Base-by-base conservation (phyloP, 2,329 filamentous ascomycete genomes). In the Aspergillus cejpii region DNA sequence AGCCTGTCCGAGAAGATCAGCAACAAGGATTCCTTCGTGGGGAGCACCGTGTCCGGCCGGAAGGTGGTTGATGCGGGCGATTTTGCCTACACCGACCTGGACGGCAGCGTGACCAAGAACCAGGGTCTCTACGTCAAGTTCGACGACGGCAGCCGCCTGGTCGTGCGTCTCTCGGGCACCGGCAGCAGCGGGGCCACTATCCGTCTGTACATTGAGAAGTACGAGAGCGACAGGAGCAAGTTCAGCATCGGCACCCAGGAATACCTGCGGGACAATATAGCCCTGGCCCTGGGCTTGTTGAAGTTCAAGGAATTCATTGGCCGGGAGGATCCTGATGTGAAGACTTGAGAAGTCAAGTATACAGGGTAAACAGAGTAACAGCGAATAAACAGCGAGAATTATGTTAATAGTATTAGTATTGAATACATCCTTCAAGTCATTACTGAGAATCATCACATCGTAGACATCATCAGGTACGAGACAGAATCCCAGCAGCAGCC, bases 51-150 rank as follows among this genome's bases (percentile, higher is more conserved):
- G 57, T 78, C 79, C 53, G 87, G 86, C 53, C 86, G 85, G 66
- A 94, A 88, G 62, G 88, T 96, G 34, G 74, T 81, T 39, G 87
- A 94, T 59, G 91, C 90, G 5, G 92, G 90, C 55, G 90, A 98
- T 78, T 98, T 98, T 71, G 88, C 87, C 24, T 98, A 98, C 79
- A 97, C 88, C 6, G 92, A 98, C 64, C 83, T 98, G n/a, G 92
- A 98, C 62, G 92, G 91, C 50, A 95, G 88, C 54, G 87, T 97
- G 43, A 85, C 88, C 62, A 87, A 89, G 66, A 94, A 96, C 76
- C 92, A 98, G 74, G 92, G 92, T 54, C 82, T 98, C 57, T 98
- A 87, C 65, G 86, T 90, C 66, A 86, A 87, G 69, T 97, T 97
- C 71, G 88, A 89, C 44, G 90, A 94, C 47, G 91, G 91, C 51